Base-by-base conservation (phyloP, 2,329 filamentous ascomycete species). In the Periconia sp. region DNA sequence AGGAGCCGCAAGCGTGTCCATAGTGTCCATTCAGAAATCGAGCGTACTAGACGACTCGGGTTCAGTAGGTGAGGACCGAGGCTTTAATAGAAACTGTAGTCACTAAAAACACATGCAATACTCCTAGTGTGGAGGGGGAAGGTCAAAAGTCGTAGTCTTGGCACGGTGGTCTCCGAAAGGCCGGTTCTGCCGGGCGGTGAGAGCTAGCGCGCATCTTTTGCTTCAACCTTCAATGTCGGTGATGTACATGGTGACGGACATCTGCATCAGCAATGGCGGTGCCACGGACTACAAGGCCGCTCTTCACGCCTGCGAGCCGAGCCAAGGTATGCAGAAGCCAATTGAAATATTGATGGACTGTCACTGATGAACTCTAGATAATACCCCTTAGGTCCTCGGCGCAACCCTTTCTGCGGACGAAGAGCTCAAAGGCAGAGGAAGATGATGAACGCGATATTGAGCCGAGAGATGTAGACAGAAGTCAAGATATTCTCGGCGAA, bases 221-320 rank as follows among this genome's bases (percentile, higher is more conserved):
- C 53, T 56, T 59, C 40, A 28, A 52, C 41, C 23, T 16, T 28
- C 9, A n/a, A n/a, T n/a, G n/a, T n/a, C n/a, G n/a, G n/a, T n/a
- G 13, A 18, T 13, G 33, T n/a, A 18, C 32, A 15, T 32, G 28
- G 36, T 30, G 43, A 37, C 40, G 37, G 51, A n/a, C 44, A 42
- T 48, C 40, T 46, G 48, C 53, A 56, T 54, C 18, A 59, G 52
- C 46, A 43, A 78, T 78, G 75, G 70, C 75, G 43, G 60, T 67
- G 47, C 72, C 73, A 40, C 58, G 69, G 52, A 74, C 70, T 66
- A 57, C 69, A 50, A 66, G 73, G 58, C 73, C 74, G 36, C 65
- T 76, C 5, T 52, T 73, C 48, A 67, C 69, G 51, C 62, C 71
- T 13, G 63, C 65, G 18, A 77, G 75, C 63, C 65, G 74, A 50